Evolutionary conservation across 2,329 filamentous ascomycete genomes (phyloP).

Genomic region (Microcyclospora pomicola): DNA sequence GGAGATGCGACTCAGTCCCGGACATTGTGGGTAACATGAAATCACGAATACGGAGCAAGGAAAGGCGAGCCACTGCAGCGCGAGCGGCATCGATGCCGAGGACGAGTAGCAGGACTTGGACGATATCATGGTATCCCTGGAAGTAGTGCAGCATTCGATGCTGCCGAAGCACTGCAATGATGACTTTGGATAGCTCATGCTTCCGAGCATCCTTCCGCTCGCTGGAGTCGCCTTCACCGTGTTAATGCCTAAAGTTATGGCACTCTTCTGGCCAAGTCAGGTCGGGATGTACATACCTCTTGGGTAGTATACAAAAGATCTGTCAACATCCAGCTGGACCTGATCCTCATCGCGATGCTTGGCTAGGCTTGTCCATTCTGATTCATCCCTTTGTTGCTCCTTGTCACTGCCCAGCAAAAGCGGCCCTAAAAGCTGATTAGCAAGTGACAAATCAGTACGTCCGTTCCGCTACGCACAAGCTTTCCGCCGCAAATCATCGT

Average conservation of each 20-base stretch:
- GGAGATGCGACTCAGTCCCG: conserved; percentile 72
- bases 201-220: conserved; percentile 59
- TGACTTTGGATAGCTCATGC: conserved; percentile 62
- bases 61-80: conserved; percentile 62
- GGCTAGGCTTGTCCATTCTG: conserved; percentile 48
- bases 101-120: conserved; percentile 84
- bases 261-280: not conserved
- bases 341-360: conserved; percentile 81
- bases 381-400: conserved; percentile 5
- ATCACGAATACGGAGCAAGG: conserved; percentile 79
- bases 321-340: conserved; percentile 79
- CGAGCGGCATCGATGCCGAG: conserved; percentile 50
- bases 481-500: conserved; percentile 46
- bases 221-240: conserved; percentile 49
- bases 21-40: conserved; percentile 88
- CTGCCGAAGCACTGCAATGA: conserved; percentile 63
- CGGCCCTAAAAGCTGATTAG: conserved; percentile 40
- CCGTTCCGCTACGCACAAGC: conserved; percentile 51
- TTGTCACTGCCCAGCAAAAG: conserved; percentile 34
- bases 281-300: conserved; percentile 41
- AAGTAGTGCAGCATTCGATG: conserved; percentile 87
- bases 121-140: conserved; percentile 97
- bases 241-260: not conserved
- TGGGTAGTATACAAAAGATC: conserved; percentile 96
- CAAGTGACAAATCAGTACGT: conserved; percentile 1